phyloP scores from a whole-genome alignment of 192 early-diverging fungal species.

The Lunasporangiospora selenospora region DNA sequence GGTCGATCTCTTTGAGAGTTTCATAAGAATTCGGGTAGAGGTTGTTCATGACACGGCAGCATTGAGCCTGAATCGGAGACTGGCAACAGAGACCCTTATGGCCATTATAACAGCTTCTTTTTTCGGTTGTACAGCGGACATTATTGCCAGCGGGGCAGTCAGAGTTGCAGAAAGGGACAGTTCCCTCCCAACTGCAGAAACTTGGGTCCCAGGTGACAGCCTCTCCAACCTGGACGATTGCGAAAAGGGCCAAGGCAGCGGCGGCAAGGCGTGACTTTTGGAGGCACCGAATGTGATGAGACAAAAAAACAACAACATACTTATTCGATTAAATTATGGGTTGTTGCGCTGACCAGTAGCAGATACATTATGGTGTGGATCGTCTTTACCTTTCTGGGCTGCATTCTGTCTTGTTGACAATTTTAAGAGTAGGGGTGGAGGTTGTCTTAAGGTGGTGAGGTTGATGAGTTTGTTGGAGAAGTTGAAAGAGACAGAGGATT shows the following conservation, averaged over 20 bases:
- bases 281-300: no score
- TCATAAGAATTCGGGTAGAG: not conserved
- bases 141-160: not conserved
- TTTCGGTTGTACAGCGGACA: not conserved
- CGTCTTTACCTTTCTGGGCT: not conserved
- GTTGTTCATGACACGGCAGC: not conserved
- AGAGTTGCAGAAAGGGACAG: not conserved
- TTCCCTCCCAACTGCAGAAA: slow-evolving; percentile 3
- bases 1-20: not conserved
- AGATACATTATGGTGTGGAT: not conserved
- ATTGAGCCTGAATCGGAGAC: not conserved
- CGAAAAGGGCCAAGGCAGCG: not conserved
- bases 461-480: no score
- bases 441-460: no score
- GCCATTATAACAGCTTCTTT: not conserved
- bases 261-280: not conserved
- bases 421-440: no score
- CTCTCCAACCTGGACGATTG: not conserved
- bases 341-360: not conserved
- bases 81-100: slow-evolving; percentile 4
- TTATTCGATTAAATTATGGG: not conserved
- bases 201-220: slow-evolving; percentile 3
- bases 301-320: not conserved
- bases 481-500: no score
- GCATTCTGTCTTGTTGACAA: not conserved